These are phyloP conservation scores for Porpolomopsis calyptriformis DNA, from an alignment of 768 basidiomycete genomes.

Conservation along the genomic window DNA sequence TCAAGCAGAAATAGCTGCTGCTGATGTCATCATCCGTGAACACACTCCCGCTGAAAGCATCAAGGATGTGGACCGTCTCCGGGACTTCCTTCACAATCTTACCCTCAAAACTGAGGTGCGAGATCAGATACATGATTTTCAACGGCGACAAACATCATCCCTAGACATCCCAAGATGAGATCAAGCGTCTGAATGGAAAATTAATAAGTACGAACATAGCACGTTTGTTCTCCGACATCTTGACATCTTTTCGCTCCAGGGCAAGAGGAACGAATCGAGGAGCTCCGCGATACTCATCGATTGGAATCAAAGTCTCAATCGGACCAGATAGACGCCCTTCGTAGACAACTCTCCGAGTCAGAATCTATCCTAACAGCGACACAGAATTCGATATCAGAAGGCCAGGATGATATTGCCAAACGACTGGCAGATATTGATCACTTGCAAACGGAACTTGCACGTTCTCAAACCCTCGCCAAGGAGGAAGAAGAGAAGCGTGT, in stretches of 20 bases:
- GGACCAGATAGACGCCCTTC: constrained; percentile 61
- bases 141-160: neutral
- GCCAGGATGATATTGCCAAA: constrained; percentile 38
- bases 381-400: constrained; percentile 35
- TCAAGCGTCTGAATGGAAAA: constrained; percentile 61
- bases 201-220: constrained; percentile 47
- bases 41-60: constrained; percentile 61
- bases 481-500: constrained; percentile 97
- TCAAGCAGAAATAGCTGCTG: constrained; percentile 59
- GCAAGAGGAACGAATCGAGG: constrained; percentile 76
- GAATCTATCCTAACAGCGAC: constrained; percentile 59
- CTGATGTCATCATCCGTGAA: constrained; percentile 58
- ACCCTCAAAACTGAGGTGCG: constrained; percentile 62
- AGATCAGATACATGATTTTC: neutral
- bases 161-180: constrained; percentile 67
- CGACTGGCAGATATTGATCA: constrained; percentile 46
- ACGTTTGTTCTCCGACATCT: neutral
- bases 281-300: constrained; percentile 74
- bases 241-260: constrained; percentile 32
- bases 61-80: constrained; percentile 53
- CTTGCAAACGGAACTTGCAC: constrained; percentile 54
- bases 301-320: constrained; percentile 73
- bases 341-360: constrained; percentile 54
- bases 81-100: constrained; percentile 61
- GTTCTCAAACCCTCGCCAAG: constrained; percentile 52